Percentiles rank a stretch among this genome's conserved stretches.
These are phyloP conservation scores for Sarocladium kiliense DNA, from an alignment of 2,329 filamentous ascomycete species.

Conservation along the genomic window DNA sequence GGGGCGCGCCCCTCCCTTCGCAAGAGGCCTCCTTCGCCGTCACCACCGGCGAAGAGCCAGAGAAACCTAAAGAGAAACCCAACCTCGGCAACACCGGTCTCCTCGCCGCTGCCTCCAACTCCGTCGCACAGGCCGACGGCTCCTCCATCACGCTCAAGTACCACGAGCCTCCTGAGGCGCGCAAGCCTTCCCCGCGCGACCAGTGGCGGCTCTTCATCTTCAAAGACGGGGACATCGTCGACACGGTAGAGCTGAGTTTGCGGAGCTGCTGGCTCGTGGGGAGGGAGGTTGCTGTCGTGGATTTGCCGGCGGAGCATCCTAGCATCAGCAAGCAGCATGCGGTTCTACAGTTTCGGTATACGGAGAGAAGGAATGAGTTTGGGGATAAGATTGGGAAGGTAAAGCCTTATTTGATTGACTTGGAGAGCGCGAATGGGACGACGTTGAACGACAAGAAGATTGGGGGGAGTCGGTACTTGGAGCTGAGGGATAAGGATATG, in stretches of 20 bases:
- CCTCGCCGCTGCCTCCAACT: conserved; percentile 83
- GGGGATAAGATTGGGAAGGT: conserved; percentile 77
- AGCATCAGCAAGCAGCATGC: conserved; percentile 95
- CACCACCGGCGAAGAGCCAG: conserved; percentile 35
- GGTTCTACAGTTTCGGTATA: conserved; percentile 85
- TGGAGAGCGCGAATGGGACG: conserved; percentile 92
- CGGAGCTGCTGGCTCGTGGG: conserved; percentile 91
- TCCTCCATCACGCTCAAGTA: conserved; percentile 84
- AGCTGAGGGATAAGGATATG: conserved; percentile 84
- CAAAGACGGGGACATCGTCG: conserved; percentile 73
- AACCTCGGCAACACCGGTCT: conserved; percentile 79
- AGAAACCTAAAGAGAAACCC: conserved; percentile 74
- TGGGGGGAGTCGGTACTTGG: conserved; percentile 73
- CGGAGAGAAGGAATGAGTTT: conserved; percentile 78
- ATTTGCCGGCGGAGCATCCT: conserved; percentile 80
- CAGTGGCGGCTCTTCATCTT: conserved; percentile 91
- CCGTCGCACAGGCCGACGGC: conserved; percentile 66
- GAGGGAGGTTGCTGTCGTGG: conserved; percentile 72
- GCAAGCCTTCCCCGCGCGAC: conserved; percentile 74
- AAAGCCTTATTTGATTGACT: conserved; percentile 84
- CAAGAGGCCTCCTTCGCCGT: conserved; percentile 56
- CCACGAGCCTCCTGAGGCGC: conserved; percentile 88
- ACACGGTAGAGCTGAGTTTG: conserved; percentile 70
- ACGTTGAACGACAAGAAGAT: conserved; percentile 70
- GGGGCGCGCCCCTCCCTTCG: conserved; percentile 50